A percentile compares a stretch with the other conserved stretches of the same genome.
Evolutionary conservation across 495 filamentous ascomycete species (phyloP).

Genomic region (Trichoderma orchidacearum): DNA sequence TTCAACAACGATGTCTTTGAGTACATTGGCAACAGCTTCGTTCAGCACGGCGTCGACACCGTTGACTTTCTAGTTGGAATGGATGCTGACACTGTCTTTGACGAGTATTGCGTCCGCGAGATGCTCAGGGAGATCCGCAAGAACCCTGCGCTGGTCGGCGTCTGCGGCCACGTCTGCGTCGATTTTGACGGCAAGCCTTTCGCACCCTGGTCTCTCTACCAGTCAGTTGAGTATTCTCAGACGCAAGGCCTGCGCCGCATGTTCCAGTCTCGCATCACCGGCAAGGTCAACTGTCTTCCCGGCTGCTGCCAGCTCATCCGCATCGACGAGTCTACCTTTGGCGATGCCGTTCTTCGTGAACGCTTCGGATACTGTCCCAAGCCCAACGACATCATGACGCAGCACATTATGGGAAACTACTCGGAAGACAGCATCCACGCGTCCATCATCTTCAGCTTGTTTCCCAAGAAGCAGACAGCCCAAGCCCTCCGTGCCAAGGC

Average conservation of each 20-base stretch:
- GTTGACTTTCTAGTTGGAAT: constrained; percentile 16
- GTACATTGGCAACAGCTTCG: constrained; percentile 10
- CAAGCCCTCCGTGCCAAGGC: constrained; percentile 16
- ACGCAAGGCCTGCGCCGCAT: constrained; percentile 16
- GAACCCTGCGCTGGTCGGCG: constrained; percentile 12
- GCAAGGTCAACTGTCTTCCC: constrained; percentile 17
- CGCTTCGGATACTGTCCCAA: constrained; percentile 16
- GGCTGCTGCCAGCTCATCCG: constrained; percentile 17
- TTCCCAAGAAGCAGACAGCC: constrained; percentile 11
- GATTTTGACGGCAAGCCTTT: constrained; percentile 11
- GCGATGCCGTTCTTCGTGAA: constrained; percentile 15
- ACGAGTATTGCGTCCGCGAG: constrained; percentile 11
- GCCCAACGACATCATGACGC: constrained; percentile 13
- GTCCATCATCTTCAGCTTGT: constrained; percentile 15
- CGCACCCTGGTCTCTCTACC: constrained; percentile 14
- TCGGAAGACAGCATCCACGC: constrained; percentile 17
- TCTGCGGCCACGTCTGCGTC: constrained; percentile 17
- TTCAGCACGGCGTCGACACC: constrained; percentile 10
- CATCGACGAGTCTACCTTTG: constrained; percentile 17
- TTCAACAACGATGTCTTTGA: constrained; percentile 13
- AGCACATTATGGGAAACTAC: constrained; percentile 14
- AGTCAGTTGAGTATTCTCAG: constrained; percentile 16
- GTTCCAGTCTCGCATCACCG: constrained; percentile 14
- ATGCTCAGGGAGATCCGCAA: constrained; percentile 11
- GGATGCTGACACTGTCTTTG: constrained; percentile 20